Base-by-base conservation (phyloP, 345 rosid species). In the Pseudoturritis turrita region DNA sequence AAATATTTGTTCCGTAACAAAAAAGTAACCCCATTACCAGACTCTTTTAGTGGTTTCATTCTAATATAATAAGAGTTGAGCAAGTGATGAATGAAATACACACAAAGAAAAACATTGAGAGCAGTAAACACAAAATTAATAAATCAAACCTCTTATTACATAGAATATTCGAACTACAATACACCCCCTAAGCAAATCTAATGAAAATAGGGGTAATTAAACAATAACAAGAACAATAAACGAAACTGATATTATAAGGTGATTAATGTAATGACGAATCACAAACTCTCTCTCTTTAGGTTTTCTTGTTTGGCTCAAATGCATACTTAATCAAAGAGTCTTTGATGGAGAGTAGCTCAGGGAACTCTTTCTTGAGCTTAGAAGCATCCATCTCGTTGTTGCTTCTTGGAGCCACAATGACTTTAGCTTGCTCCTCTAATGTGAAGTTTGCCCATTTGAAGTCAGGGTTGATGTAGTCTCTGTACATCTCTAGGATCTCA, bases 321-420 rank as follows among this genome's bases (percentile, higher is more conserved):
- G 84, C 86, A 31, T 81, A 74, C 66, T 88, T 81, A 11, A 88
- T 79, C 71, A 90, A 75, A 18, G 96, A 85, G n/a, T 86, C 93
- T 68, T 86, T 86, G 62, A 87, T 88, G 7, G 89, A 44, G 49
- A 84, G 79, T 40, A 88, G 23, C 71, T 89, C 85, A 21, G 93
- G 96, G 75, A 89, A 89, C 77, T 89, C 91, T 45, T 84, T 55
- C 81, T 85, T 83, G 66, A 87, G 76, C 85, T 87, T 87, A 17
- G 91, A 78, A 21, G 87, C 87, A 39, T 89, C 91, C 86, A 89
- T 56, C 72, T 89, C 96, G 46, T 87, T 89, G 85, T 89, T 89
- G 80, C 96, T 86, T 73, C 91, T 66, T 0, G 90, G 85, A 22
- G 96, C 93, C 25, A 86, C 88, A 15, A 89, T 87, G 45, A 87